Conservation (phyloP, 139 green algal genomes). For the Microglena sp. region DNA sequence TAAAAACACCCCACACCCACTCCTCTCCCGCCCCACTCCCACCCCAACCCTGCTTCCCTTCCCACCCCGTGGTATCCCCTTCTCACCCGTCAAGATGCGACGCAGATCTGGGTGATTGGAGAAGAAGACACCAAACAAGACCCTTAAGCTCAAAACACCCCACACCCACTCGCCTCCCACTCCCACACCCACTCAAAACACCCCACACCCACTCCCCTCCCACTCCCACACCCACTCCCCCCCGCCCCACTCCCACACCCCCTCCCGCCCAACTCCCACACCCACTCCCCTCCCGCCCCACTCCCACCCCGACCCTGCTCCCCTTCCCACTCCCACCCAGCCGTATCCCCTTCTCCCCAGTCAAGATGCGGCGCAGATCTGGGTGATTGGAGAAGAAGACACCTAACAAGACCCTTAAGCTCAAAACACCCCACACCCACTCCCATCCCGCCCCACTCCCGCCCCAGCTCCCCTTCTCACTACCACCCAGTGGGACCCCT, state of each 20-base stretch:
- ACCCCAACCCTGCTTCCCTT: background rate
- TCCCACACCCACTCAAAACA: background rate
- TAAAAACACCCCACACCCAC: background rate
- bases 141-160: too few species aligned
- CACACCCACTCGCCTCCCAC: background rate
- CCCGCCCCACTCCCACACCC: too few species aligned
- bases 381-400: slow-evolving; percentile 78
- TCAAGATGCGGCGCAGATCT: slow-evolving; percentile 80
- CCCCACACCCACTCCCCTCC: background rate
- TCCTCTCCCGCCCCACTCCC: too few species aligned
- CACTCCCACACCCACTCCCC: too few species aligned
- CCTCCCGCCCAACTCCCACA: too few species aligned
- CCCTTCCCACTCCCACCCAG: too few species aligned
- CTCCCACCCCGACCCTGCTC: too few species aligned
- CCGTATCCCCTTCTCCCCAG: slow-evolving; percentile 9
- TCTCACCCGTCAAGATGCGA: slow-evolving; percentile 60
- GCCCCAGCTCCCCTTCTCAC: too few species aligned
- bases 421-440: too few species aligned
- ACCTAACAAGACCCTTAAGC: slow-evolving; percentile 89
- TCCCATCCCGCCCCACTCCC: too few species aligned
- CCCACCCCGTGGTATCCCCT: background rate
- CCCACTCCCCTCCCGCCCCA: too few species aligned
- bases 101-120: slow-evolving; percentile 74
- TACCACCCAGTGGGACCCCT: too few species aligned
- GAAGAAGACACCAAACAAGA: slow-evolving; percentile 91